A percentile compares a stretch with the other conserved stretches of the same genome.
phyloP scores from a whole-genome alignment of 345 rosid species.

The Ceriops tagal region DNA sequence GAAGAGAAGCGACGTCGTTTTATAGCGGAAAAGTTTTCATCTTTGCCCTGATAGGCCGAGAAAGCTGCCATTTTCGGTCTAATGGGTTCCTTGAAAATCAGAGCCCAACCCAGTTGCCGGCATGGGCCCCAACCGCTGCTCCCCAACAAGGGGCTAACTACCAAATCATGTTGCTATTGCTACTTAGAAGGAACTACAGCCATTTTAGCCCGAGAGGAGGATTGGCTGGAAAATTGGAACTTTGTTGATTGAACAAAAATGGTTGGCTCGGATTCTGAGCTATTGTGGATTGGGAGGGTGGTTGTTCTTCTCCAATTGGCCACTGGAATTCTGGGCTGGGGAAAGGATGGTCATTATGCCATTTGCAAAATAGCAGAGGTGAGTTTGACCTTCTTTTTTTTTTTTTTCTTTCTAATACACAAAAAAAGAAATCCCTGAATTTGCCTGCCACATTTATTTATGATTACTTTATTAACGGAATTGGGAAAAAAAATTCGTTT shows the following conservation, averaged over 20 bases:
- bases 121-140: no score
- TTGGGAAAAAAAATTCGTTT: no score
- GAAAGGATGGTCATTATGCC: constrained; percentile 75
- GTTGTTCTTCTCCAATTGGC: constrained; percentile 48
- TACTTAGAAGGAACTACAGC: no score
- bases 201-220: neutral
- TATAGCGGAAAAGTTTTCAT: no score
- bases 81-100: no score
- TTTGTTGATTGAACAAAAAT: constrained; percentile 12
- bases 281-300: constrained; percentile 36
- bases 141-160: no score
- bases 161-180: no score
- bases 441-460: neutral
- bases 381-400: neutral
- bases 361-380: constrained; percentile 89
- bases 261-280: constrained; percentile 33
- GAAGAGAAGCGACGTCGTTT: neutral
- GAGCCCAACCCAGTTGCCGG: no score
- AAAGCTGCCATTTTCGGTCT: no score
- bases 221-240: neutral
- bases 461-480: neutral
- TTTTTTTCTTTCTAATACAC: neutral
- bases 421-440: neutral
- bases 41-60: no score
- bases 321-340: constrained; percentile 67